Evolutionary conservation across 768 basidiomycete species (phyloP).

Genomic region (Terana coerulea): DNA sequence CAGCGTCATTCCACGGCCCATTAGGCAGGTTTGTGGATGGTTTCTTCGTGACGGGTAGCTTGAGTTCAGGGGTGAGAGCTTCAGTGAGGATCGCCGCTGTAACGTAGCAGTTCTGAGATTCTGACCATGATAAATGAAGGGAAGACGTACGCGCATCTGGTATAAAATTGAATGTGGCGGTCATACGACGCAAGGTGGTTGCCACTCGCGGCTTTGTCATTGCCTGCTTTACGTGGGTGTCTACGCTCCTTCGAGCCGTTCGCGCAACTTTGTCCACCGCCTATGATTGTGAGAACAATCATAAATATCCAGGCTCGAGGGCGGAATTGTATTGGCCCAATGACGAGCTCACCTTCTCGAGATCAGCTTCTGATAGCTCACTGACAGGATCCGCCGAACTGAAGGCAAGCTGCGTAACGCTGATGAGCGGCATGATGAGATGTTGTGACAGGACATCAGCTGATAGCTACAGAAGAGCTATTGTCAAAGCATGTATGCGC

Average conservation of each 20-base stretch:
- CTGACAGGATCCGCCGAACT: slow-evolving; percentile 53
- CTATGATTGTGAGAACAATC: too few species aligned
- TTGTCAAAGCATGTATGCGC: not conserved
- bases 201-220: slow-evolving; percentile 66
- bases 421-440: slow-evolving; percentile 73
- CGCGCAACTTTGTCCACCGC: slow-evolving; percentile 67
- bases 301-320: slow-evolving; percentile 3
- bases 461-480: slow-evolving; percentile 30
- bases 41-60: slow-evolving; percentile 15
- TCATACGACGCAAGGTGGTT: slow-evolving; percentile 65
- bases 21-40: not conserved
- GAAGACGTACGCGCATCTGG: slow-evolving; percentile 57
- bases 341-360: slow-evolving; percentile 60
- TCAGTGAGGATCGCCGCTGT: slow-evolving; percentile 51
- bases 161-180: slow-evolving; percentile 66
- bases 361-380: slow-evolving; percentile 51
- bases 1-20: not conserved
- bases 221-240: slow-evolving; percentile 70
- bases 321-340: not conserved
- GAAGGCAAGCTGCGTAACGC: slow-evolving; percentile 64
- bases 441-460: slow-evolving; percentile 77
- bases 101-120: slow-evolving; percentile 10
- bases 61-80: slow-evolving; percentile 42
- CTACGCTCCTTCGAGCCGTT: slow-evolving; percentile 61
- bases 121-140: slow-evolving; percentile 7